A percentile compares a stretch with the other conserved stretches of the same genome.
Conservation (phyloP, 148 eudicot species). For the Silene latifolia region DNA sequence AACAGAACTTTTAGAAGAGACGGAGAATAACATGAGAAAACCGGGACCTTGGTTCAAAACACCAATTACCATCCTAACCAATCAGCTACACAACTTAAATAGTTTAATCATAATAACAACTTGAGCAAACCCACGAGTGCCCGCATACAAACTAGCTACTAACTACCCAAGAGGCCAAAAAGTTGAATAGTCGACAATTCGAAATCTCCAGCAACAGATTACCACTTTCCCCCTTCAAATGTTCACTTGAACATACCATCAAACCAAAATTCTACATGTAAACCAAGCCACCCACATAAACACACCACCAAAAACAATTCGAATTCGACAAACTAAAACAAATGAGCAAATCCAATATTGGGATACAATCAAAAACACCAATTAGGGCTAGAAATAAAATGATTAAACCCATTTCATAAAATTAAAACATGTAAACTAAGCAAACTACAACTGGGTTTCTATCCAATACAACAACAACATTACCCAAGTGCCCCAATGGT, state of each 20-base stretch:
- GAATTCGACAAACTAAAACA: too few relatives aligned
- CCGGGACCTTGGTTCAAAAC: not conserved
- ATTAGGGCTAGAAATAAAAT: not conserved
- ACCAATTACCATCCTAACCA: not conserved
- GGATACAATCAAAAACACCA: not conserved
- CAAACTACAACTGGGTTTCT: not conserved
- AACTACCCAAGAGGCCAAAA: too few relatives aligned
- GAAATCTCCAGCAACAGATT: too few relatives aligned
- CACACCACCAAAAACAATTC: too few relatives aligned
- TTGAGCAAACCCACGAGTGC: too few relatives aligned
- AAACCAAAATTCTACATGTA: too few relatives aligned
- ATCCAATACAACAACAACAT: not conserved
- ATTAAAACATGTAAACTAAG: not conserved
- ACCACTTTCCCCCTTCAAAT: too few relatives aligned
- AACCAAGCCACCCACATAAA: too few relatives aligned
- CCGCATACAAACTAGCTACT: too few relatives aligned
- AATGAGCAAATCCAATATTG: not conserved
- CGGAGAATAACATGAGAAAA: not conserved
- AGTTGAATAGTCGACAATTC: too few relatives aligned
- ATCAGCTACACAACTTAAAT: not conserved
- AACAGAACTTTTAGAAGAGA: not conserved
- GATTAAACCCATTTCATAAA: not conserved
- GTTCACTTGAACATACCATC: too few relatives aligned
- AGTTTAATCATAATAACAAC: not conserved
- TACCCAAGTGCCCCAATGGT: too few relatives aligned